Evolutionary conservation across 225 moss, liverwort and hornwort genomes (phyloP).

Genomic region (Rhytidiadelphus loreus): DNA sequence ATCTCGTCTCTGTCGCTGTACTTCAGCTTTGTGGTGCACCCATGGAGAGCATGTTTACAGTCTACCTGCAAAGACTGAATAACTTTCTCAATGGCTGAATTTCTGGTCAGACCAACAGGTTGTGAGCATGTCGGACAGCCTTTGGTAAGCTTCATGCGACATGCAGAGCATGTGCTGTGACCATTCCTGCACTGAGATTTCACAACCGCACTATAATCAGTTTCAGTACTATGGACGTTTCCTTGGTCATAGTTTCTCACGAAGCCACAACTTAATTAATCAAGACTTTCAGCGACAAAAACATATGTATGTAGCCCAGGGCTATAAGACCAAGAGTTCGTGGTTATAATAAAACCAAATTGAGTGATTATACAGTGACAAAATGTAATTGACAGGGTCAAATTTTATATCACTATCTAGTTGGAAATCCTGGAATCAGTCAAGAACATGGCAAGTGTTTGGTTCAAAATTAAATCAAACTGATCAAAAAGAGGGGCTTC

Average conservation of each 20-base stretch:
- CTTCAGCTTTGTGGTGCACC: neutral
- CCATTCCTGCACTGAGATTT: conserved; percentile 1
- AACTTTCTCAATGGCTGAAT: neutral
- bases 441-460: no score
- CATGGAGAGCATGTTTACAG: neutral
- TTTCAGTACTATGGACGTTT: neutral
- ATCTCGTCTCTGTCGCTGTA: neutral
- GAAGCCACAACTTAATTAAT: neutral
- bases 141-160: neutral
- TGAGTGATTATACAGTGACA: neutral
- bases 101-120: neutral
- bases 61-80: neutral
- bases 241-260: no score
- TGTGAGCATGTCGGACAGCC: neutral
- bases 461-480: no score
- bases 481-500: neutral
- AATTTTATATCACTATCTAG: neutral
- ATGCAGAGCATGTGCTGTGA: neutral
- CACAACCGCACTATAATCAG: neutral
- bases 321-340: neutral
- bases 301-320: neutral
- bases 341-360: neutral
- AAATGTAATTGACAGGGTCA: neutral
- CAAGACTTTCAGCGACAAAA: neutral
- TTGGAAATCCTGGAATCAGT: neutral